Evolutionary conservation across 768 basidiomycete species (phyloP).

Genomic region (Suillus americanus): DNA sequence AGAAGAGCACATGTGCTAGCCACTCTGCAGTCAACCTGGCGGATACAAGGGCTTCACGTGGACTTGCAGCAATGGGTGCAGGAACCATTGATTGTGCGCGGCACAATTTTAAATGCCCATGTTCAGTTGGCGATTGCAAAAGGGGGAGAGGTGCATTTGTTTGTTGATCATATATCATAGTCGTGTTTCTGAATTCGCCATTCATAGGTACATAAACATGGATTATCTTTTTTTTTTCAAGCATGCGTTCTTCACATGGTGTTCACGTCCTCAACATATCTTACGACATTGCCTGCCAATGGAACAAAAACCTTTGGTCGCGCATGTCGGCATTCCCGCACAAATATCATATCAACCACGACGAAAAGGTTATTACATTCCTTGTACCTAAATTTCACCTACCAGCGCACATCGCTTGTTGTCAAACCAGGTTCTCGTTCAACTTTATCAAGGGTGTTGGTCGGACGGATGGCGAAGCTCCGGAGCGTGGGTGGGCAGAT

Average conservation of each 20-base stretch:
- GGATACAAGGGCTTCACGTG: too few species aligned
- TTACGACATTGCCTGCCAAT: constrained; percentile 29
- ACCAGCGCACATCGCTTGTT: constrained; percentile 28
- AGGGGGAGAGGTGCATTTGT: constrained; percentile 7
- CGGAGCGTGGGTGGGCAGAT: constrained; percentile 36
- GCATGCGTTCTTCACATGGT: neutral
- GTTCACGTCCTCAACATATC: constrained; percentile 4
- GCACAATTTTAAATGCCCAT: constrained; percentile 5
- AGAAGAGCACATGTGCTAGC: neutral
- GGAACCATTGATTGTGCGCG: constrained; percentile 4
- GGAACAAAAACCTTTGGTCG: constrained; percentile 10
- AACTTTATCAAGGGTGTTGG: constrained; percentile 28
- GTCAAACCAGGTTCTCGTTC: constrained; percentile 28
- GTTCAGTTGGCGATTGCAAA: constrained; percentile 9
- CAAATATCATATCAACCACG: neutral
- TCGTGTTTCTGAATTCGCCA: neutral
- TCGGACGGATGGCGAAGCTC: constrained; percentile 34
- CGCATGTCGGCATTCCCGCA: constrained; percentile 5
- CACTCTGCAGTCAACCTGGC: too few species aligned
- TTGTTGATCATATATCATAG: neutral
- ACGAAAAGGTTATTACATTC: constrained; percentile 6
- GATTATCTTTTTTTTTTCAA: constrained; percentile 1
- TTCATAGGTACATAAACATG: constrained; percentile 6
- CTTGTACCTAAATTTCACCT: constrained; percentile 38
- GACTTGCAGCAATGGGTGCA: constrained; percentile 8